phyloP scores from a whole-genome alignment of 768 basidiomycete genomes.

The Xanthoconium purpureum region DNA sequence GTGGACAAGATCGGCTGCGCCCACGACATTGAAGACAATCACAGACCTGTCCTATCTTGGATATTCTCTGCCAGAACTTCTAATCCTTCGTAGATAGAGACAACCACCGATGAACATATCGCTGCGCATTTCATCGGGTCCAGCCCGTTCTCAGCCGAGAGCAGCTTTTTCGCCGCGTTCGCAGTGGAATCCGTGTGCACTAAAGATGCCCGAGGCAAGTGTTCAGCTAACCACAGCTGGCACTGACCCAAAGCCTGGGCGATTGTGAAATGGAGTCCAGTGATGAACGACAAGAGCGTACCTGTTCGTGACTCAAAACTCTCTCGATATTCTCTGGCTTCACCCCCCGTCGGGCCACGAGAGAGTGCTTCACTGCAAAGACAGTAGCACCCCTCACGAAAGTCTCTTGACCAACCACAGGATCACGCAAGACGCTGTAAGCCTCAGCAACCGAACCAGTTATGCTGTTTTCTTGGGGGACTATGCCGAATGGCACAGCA shows the following conservation, averaged over 20 bases:
- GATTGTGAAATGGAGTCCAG: not conserved
- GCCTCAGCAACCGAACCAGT: constrained; percentile 74
- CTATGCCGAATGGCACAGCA: constrained; percentile 49
- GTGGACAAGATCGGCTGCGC: not conserved
- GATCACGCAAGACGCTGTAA: constrained; percentile 58
- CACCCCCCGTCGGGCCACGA: constrained; percentile 61
- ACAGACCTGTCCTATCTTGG: constrained; percentile 46
- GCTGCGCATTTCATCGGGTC: constrained; percentile 56
- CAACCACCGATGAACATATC: constrained; percentile 69
- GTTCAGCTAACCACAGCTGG: constrained; percentile 49
- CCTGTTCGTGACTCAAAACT: constrained; percentile 81
- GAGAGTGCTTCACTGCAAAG: constrained; percentile 63
- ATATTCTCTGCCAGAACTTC: constrained; percentile 60
- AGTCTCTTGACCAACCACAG: constrained; percentile 35
- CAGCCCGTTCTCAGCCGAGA: constrained; percentile 34
- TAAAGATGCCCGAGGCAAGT: constrained; percentile 50
- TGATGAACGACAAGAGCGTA: constrained; percentile 26
- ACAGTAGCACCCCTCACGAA: constrained; percentile 61
- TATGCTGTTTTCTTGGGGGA: constrained; percentile 79
- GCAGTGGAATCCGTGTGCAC: constrained; percentile 72
- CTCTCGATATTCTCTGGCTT: constrained; percentile 50
- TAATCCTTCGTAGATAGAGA: constrained; percentile 56
- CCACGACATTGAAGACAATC: not conserved
- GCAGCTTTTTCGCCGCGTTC: constrained; percentile 51
- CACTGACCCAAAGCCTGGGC: constrained; percentile 77